Evolutionary conservation across 176 grass and related monocot genomes (phyloP), one percentile per base, ranked within the genome.

Genomic region (Otatea glauca): DNA sequence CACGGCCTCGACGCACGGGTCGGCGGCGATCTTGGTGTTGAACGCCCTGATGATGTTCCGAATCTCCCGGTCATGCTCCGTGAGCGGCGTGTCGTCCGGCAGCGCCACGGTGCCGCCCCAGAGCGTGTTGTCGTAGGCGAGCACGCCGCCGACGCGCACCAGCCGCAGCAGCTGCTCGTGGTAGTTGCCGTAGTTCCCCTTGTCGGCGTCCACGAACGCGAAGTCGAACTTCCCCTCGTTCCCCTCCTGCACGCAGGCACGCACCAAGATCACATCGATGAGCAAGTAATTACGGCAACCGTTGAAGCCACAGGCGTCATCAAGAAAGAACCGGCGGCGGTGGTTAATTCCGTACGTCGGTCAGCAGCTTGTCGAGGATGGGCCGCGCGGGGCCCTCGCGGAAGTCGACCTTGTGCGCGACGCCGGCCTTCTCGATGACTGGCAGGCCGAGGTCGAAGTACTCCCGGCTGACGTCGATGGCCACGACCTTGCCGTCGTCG

Each of bases 41-140:
- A 97, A 85, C 55, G n/a, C 92, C 44, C 79, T 47, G 20, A 89
- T 7, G 10, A 0, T 0, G 4, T 68, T 61, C n/a, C 85, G 37
- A 9, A 74, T 3, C 25, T 37, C 1, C 38, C 49, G 15, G 58
- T 81, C 78, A 0, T 0, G 0, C 35, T 88, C 85, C 16, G 68
- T 47, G 17, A 97, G 60, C 27, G 81, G 83, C 56, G 74, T 55
- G n/a, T 88, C 84, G 63, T 82, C 82, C 13, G 81, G 81, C n/a
- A 67, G 18, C 27, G 56, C 83, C 3, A 94, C 92, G 9, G 82
- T 76, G 8, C 92, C 92, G 7, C 73, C 76, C 80, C 86, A 97
- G 42, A 97, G 81, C 48, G 89, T 97, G 88, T 94, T 97, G 86
- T 97, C 92, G 75, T 94, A 97, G 14, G 76, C 90, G 16, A 97